Evolutionary conservation across 345 rosid species (phyloP).

Genomic region (Eucalyptus pauciflora): DNA sequence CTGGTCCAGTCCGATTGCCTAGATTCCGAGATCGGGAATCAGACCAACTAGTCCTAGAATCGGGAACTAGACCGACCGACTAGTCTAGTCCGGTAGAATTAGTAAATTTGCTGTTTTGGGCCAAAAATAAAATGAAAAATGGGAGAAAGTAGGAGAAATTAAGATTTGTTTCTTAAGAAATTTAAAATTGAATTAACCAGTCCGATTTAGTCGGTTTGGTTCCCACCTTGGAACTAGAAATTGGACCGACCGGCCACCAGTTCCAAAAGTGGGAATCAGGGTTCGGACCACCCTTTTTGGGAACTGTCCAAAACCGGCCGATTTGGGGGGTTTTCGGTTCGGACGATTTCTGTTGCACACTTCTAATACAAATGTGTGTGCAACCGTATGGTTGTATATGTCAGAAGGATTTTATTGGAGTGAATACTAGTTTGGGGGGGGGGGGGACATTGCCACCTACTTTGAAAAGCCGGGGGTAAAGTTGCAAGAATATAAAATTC

Average conservation of each 20-base stretch:
- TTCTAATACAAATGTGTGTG: fast-evolving
- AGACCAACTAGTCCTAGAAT: fast-evolving
- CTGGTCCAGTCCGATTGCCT: fast-evolving
- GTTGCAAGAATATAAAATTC: background rate
- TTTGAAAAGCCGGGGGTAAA: background rate
- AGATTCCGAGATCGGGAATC: fast-evolving
- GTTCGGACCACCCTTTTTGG: fast-evolving
- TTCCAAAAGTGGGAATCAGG: fast-evolving
- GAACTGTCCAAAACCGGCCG: no score
- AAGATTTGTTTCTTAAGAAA: no score
- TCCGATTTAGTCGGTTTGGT: fast-evolving
- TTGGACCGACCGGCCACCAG: fast-evolving
- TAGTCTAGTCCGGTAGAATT: fast-evolving
- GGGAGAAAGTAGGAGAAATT: fast-evolving
- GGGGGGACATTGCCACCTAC: background rate
- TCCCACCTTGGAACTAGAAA: fast-evolving
- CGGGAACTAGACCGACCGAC: fast-evolving
- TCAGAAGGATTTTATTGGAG: fast-evolving
- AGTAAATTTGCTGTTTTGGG: fast-evolving
- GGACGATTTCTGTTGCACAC: fast-evolving
- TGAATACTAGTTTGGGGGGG: fast-evolving
- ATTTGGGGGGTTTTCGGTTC: no score
- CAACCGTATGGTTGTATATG: fast-evolving
- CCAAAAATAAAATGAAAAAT: no score
- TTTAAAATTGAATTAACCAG: fast-evolving